Base-by-base conservation (phyloP, 176 grass and related monocot genomes). In the Carex scoparia region DNA sequence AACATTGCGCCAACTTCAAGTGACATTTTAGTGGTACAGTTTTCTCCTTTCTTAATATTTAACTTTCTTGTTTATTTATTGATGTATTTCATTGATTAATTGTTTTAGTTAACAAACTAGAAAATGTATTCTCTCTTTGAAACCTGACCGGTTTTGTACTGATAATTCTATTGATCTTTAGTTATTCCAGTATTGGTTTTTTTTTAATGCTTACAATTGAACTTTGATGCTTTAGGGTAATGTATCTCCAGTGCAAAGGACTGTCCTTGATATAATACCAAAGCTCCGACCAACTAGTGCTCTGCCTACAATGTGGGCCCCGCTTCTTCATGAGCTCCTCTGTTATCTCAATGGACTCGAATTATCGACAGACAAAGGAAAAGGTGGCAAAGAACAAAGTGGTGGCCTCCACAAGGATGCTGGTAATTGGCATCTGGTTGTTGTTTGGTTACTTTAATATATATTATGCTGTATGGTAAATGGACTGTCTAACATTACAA, bases 201-300 rank as follows among this genome's bases (percentile, higher is more conserved):
- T 71, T 79, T 79, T 23, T 23, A 23, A 19, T 61, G 59, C 38
- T 84, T 78, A 69, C 79, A 87, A 19, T 65, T 84, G 54, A 67
- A 48, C 5, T 72, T 87, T 86, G 82, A 56, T 90, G 74, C 58
- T 92, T 84, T 88, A 94, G 90, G 96, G 91, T 89, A 95, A 81
- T 73, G 88, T 98, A 38, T 87, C 90, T 61, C 80, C 88, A 55
- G 87, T 98, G 37, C 91, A 92, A 61, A 90, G 88, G 83, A 89
- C 91, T 23, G 90, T 98, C 79, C 91, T 98, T 79, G 91, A 98
- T 91, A 92, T 95, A 86, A 90, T 98, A 92, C 93, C 96, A 78
- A 84, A 93, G 86, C 80, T 98, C 58, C 86, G 84, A 42, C 96
- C 93, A 40, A 91, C 91, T 61, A 66, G 69, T 63, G 60, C 71